Conservation (phyloP, 495 filamentous ascomycete species). For the Tuber indicum region DNA sequence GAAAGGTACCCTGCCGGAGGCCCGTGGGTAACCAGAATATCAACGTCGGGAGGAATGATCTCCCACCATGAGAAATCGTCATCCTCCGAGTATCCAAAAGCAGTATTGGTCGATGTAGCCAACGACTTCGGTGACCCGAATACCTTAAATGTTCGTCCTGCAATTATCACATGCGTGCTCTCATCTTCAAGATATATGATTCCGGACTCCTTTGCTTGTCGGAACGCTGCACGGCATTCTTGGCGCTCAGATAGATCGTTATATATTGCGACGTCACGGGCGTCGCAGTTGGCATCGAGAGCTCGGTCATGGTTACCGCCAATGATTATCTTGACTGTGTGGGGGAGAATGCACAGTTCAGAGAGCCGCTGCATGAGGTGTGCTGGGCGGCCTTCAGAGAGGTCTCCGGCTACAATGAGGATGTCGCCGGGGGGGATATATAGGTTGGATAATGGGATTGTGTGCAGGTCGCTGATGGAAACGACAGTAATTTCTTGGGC, state of each 20-base stretch:
- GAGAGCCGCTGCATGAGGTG: constrained; percentile 72
- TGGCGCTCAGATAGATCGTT: constrained; percentile 9
- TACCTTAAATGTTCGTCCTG: constrained; percentile 17
- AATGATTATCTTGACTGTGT: constrained; percentile 72
- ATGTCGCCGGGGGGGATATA: constrained; percentile 71
- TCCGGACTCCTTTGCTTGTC: constrained; percentile 29
- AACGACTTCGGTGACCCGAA: constrained; percentile 28
- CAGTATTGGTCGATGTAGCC: constrained; percentile 6
- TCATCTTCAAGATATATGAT: constrained; percentile 48
- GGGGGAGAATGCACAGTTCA: constrained; percentile 68
- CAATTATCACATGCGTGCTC: constrained; percentile 30
- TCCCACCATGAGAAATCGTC: constrained; percentile 45
- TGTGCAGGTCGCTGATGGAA: constrained; percentile 9
- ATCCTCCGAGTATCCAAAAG: constrained; percentile 7
- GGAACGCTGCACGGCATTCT: constrained; percentile 16
- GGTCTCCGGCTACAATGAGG: constrained; percentile 81
- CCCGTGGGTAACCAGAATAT: constrained; percentile 81
- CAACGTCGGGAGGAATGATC: constrained; percentile 61
- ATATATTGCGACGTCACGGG: neutral
- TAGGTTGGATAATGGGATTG: constrained; percentile 39
- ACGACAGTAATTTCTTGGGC: neutral
- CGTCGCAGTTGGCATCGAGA: constrained; percentile 53
- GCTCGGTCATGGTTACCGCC: constrained; percentile 83
- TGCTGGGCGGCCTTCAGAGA: constrained; percentile 63
- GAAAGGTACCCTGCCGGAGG: constrained; percentile 62